These are phyloP conservation scores for Strigomonas culicis DNA, from an alignment of 208 protist species.

Conservation along the genomic window DNA sequence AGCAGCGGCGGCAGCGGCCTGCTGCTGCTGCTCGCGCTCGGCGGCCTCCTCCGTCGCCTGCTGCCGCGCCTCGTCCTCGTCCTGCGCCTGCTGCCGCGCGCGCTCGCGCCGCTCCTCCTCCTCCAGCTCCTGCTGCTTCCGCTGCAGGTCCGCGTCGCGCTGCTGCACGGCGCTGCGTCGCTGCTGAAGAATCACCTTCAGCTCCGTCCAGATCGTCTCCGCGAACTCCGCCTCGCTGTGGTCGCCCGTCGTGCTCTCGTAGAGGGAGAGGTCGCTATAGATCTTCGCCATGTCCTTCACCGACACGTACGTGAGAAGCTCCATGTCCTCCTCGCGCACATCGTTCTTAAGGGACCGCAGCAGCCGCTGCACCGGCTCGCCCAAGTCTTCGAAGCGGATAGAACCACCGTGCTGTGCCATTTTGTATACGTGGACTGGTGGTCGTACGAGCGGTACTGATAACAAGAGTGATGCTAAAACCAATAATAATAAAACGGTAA, in stretches of 20 bases:
- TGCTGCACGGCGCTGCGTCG: slow-evolving; percentile 37
- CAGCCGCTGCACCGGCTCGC: slow-evolving; percentile 78
- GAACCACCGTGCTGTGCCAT: slow-evolving; percentile 14
- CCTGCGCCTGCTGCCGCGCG: slow-evolving; percentile 26
- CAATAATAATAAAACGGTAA: neutral
- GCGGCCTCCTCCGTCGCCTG: slow-evolving; percentile 35
- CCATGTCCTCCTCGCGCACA: slow-evolving; percentile 73
- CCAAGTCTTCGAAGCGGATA: slow-evolving; percentile 84
- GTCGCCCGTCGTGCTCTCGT: neutral
- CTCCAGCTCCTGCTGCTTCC: slow-evolving; percentile 30
- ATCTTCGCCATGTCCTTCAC: slow-evolving; percentile 89
- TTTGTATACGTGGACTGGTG: neutral
- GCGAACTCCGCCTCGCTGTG: slow-evolving; percentile 34
- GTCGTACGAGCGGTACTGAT: neutral
- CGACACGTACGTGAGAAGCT: slow-evolving; percentile 71
- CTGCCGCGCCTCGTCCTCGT: slow-evolving; percentile 36
- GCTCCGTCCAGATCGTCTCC: slow-evolving; percentile 74
- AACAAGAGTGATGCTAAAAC: neutral
- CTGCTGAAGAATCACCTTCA: slow-evolving; percentile 46
- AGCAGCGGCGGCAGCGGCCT: slow-evolving; percentile 22
- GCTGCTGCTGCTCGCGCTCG: slow-evolving; percentile 29
- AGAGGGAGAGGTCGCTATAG: slow-evolving; percentile 57
- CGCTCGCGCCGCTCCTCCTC: slow-evolving; percentile 33
- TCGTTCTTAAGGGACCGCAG: slow-evolving; percentile 59
- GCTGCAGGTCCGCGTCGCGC: slow-evolving; percentile 37